Percentiles rank a stretch among this genome's conserved stretches.
These are phyloP conservation scores for Hyaloperonospora arabidopsidis DNA, from an alignment of 352 stramenopile species.

Conservation along the genomic window DNA sequence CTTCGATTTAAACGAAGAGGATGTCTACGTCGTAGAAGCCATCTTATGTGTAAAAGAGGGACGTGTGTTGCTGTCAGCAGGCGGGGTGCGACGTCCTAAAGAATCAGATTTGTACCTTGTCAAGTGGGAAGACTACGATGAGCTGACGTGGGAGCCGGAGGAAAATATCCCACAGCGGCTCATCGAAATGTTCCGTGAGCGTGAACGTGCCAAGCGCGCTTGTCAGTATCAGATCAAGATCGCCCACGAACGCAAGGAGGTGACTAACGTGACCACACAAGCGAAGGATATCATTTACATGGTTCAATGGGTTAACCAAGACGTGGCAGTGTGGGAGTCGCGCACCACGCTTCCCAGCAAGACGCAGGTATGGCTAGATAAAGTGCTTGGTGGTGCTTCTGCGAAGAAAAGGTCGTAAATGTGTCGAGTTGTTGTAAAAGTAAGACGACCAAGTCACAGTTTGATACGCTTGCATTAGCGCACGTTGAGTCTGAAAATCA, in stretches of 20 bases:
- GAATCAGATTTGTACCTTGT: conserved; percentile 65
- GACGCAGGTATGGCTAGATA: conserved; percentile 62
- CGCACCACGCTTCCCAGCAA: conserved; percentile 43
- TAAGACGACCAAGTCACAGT: not conserved
- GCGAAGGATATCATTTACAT: conserved; percentile 56
- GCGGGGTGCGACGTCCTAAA: conserved; percentile 30
- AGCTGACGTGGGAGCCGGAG: conserved; percentile 72
- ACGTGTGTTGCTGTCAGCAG: conserved; percentile 29
- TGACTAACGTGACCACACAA: conserved; percentile 52
- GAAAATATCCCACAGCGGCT: conserved; percentile 58
- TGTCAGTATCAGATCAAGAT: conserved; percentile 53
- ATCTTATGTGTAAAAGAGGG: conserved; percentile 65
- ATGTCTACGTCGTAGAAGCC: conserved; percentile 65
- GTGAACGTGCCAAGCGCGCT: conserved; percentile 37
- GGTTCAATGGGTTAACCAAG: conserved; percentile 57
- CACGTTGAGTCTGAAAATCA: not conserved
- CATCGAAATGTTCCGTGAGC: conserved; percentile 50
- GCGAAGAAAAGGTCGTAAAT: conserved; percentile 42
- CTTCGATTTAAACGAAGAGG: conserved; percentile 68
- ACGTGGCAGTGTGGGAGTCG: conserved; percentile 44
- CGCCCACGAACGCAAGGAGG: conserved; percentile 42
- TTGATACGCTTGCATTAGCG: not conserved
- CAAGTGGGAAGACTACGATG: conserved; percentile 75
- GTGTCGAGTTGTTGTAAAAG: conserved; percentile 22
- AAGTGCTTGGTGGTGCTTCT: conserved; percentile 33